Evolutionary conservation across 1,284 basidiomycete genomes (phyloP), one percentile per base, ranked within the genome.

Genomic region (Pseudozyma thailandica): DNA sequence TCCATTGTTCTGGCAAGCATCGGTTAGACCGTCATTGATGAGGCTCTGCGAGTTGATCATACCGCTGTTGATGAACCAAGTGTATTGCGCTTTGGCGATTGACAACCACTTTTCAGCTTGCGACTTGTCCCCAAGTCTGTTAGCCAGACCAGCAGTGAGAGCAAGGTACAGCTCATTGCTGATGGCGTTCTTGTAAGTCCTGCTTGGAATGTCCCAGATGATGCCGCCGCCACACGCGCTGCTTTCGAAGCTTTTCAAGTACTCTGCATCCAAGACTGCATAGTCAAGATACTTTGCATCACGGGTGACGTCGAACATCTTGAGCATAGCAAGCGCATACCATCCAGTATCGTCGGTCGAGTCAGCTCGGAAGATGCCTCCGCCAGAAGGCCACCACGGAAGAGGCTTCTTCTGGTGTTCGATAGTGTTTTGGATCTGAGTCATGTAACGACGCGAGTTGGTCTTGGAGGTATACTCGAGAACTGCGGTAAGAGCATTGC

Each of bases 11-110:
- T 23, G 21, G 45, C 50, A 52, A 5, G 21, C 38, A 30, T 59
- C 57, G 37, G 44, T 52, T 10, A 59, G 57, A 16, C 57, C 50
- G 21, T 59, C 57, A 45, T 52, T 59, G 57, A 52, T 49, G 15
- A 59, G 50, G 16, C 26, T 20, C 3, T 48, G 21, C 16, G n/a
- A 13, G 33, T 52, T 53, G n/a, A n/a, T n/a, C n/a, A n/a, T n/a
- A n/a, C n/a, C n/a, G n/a, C n/a, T n/a, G n/a, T n/a, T n/a, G n/a
- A 52, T 18, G 39, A 52, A 52, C 57, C 57, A 59, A 1, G 23
- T 43, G 39, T 52, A 52, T 20, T 59, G 50, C 12, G 13, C 23
- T 27, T 48, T 59, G 16, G 56, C 56, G 10, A 52, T 25, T 8
- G 4, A 13, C 28, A 48, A 20, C 38, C 38, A 59, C 25, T 51